phyloP scores from a whole-genome alignment of 345 rosid genomes.

The Dipteronia dyeriana region DNA sequence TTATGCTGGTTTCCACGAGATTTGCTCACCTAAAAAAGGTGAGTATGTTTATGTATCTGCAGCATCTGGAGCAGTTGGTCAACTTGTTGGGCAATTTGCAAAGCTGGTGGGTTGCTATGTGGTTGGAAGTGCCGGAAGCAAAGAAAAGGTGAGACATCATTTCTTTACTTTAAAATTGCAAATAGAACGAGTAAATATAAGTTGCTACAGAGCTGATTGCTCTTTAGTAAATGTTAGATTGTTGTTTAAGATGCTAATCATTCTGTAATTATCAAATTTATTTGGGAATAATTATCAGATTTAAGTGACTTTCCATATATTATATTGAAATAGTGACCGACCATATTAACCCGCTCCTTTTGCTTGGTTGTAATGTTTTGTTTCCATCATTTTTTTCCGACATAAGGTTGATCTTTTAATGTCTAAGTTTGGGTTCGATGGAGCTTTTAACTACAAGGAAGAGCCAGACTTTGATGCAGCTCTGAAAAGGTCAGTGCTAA shows the following conservation, averaged over 20 bases:
- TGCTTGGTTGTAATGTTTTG: too few species aligned
- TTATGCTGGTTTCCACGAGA: constrained; percentile 44
- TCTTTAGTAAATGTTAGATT: too few species aligned
- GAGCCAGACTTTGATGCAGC: constrained; percentile 52
- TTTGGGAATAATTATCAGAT: too few species aligned
- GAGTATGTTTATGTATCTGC: constrained; percentile 52
- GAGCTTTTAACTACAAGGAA: constrained; percentile 78
- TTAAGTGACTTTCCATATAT: too few species aligned
- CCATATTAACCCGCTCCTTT: too few species aligned
- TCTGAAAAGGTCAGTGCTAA: constrained; percentile 51
- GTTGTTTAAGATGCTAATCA: too few species aligned
- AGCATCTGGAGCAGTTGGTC: constrained; percentile 61
- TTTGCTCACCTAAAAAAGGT: constrained; percentile 57
- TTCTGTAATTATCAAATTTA: too few species aligned
- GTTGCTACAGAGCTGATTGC: too few species aligned
- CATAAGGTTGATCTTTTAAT: constrained; percentile 59
- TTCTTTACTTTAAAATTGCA: too few species aligned
- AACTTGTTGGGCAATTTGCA: constrained; percentile 61
- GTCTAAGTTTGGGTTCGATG: constrained; percentile 68
- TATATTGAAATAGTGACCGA: too few species aligned
- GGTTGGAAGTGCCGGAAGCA: constrained; percentile 56
- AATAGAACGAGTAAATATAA: too few species aligned
- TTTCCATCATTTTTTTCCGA: not conserved
- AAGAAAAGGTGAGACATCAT: constrained; percentile 36
- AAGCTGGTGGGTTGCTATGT: constrained; percentile 57